Conservation (phyloP, 257 asterid species). For the Scutellaria barbata region DNA sequence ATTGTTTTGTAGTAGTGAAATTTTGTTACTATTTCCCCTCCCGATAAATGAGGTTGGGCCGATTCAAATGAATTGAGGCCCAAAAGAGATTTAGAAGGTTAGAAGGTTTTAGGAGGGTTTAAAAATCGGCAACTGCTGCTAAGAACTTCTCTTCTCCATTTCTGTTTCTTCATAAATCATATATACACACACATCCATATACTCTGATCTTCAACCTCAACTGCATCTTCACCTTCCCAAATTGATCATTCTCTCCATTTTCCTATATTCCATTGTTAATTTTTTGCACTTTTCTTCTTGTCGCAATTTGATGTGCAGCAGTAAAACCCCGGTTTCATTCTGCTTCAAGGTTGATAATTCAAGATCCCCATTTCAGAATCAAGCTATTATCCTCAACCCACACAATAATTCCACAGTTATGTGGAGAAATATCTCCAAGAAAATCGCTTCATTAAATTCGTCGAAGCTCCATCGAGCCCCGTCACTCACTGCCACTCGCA, state of each 20-base stretch:
- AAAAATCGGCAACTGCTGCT: conserved; percentile 34
- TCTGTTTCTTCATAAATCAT: neutral
- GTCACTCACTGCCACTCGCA: conserved; percentile 44
- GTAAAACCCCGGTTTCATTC: conserved; percentile 46
- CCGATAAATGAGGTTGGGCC: neutral
- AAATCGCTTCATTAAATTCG: conserved; percentile 45
- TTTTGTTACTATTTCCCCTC: too few relatives aligned
- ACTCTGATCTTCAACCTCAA: conserved; percentile 5
- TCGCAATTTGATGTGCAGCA: conserved; percentile 61
- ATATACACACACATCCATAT: neutral
- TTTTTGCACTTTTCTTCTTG: neutral
- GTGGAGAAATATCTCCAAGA: conserved; percentile 72
- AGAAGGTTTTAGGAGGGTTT: conserved; percentile 77
- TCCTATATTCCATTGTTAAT: neutral
- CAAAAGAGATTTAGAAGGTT: conserved; percentile 39
- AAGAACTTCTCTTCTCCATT: neutral
- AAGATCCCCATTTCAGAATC: conserved; percentile 37
- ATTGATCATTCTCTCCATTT: conserved; percentile 12
- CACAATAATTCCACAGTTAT: conserved; percentile 54
- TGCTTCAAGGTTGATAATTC: conserved; percentile 42
- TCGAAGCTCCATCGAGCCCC: conserved; percentile 32
- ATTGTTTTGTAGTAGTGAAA: too few relatives aligned
- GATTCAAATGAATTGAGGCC: conserved; percentile 9
- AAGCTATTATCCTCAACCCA: conserved; percentile 32
- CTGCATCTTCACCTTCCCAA: conserved; percentile 8